Evolutionary conservation across 148 eudicot genomes (phyloP).

Genomic region (Fagopyrum esculentum): DNA sequence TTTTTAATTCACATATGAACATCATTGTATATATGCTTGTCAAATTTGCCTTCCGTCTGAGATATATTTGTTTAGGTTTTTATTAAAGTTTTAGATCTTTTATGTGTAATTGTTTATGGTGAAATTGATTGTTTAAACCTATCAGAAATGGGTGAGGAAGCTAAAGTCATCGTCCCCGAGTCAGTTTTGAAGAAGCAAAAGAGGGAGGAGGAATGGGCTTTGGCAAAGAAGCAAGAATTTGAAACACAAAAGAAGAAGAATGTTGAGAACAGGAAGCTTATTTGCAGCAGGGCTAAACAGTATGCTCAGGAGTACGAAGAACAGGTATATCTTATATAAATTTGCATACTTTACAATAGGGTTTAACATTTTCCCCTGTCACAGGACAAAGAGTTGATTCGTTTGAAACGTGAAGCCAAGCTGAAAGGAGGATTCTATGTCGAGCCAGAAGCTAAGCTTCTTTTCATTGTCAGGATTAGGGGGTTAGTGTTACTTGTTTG

Average conservation of each 20-base stretch:
- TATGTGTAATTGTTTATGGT: not conserved
- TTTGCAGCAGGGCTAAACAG: constrained; percentile 49
- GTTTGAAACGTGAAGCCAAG: constrained; percentile 65
- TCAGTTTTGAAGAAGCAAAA: constrained; percentile 80
- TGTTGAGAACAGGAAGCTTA: constrained; percentile 59
- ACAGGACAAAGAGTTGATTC: constrained; percentile 50
- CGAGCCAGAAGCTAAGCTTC: constrained; percentile 77
- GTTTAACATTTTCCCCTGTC: not conserved
- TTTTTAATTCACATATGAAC: not conserved
- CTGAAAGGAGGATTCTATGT: constrained; percentile 81
- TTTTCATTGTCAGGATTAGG: constrained; percentile 64
- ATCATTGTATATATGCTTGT: not conserved
- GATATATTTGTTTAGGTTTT: not conserved
- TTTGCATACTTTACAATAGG: no score
- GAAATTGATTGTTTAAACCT: not conserved
- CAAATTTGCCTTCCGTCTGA: not conserved
- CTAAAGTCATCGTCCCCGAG: constrained; percentile 49
- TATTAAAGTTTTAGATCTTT: not conserved
- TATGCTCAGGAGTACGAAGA: constrained; percentile 67
- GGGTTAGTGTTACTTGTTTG: constrained; percentile 35
- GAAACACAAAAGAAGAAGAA: constrained; percentile 47
- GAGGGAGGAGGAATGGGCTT: constrained; percentile 73
- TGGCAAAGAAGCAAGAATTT: constrained; percentile 43
- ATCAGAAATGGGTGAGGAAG: constrained; percentile 45
- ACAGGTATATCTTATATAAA: constrained; percentile 25